Conservation (phyloP, 1,284 basidiomycete genomes). For the Trametes sp. region DNA sequence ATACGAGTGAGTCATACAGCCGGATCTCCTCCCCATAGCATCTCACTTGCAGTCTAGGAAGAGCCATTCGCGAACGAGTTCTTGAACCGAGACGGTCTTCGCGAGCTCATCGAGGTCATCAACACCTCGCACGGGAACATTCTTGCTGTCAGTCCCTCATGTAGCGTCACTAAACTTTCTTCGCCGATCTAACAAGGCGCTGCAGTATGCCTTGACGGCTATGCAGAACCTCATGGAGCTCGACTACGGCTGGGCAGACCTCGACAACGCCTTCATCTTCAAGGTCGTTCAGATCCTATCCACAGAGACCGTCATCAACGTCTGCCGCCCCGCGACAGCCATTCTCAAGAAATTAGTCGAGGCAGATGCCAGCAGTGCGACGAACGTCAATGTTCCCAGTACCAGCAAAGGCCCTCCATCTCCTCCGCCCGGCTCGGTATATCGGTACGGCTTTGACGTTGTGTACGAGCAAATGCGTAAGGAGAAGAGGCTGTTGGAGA, state of each 20-base stretch:
- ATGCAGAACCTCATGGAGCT: slow-evolving; percentile 90
- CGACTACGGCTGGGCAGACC: slow-evolving; percentile 80
- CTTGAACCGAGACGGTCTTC: slow-evolving; percentile 78
- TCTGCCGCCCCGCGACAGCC: slow-evolving; percentile 95
- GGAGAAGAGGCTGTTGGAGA: slow-evolving; percentile 71
- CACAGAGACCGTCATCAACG: slow-evolving; percentile 79
- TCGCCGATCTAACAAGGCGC: slow-evolving; percentile 5
- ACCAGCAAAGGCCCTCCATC: slow-evolving; percentile 64
- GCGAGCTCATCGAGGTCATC: slow-evolving; percentile 80
- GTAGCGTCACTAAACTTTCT: slow-evolving; percentile 14
- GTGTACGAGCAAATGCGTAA: slow-evolving; percentile 84
- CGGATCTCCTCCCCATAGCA: not conserved
- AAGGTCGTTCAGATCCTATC: slow-evolving; percentile 85
- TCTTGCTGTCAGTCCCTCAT: slow-evolving; percentile 67
- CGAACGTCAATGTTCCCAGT: slow-evolving; percentile 62
- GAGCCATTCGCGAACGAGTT: slow-evolving; percentile 90
- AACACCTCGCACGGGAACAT: slow-evolving; percentile 81
- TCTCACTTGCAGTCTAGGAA: slow-evolving; percentile 61
- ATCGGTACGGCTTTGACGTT: slow-evolving; percentile 83
- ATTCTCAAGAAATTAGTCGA: slow-evolving; percentile 90
- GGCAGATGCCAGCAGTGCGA: slow-evolving; percentile 73
- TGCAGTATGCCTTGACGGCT: slow-evolving; percentile 81
- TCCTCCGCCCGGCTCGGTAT: slow-evolving; percentile 69
- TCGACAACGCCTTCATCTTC: slow-evolving; percentile 78
- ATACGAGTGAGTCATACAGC: slow-evolving; percentile 65